phyloP scores from a whole-genome alignment of 805 yeast species.

The Candida railenensis region DNA sequence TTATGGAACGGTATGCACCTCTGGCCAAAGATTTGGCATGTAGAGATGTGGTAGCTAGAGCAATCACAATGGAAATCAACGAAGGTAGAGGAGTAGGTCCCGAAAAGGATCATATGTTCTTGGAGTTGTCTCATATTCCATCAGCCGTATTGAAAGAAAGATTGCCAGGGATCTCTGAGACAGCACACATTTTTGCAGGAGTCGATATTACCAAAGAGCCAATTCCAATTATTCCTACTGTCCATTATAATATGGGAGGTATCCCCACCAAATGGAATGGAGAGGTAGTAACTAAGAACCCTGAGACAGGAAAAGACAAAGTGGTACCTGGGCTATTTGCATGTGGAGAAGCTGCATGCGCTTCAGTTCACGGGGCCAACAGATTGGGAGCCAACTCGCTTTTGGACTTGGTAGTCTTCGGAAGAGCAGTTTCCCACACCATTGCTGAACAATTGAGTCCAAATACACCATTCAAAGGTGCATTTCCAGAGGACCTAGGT shows the following conservation, averaged over 20 bases:
- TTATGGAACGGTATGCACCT: constrained; percentile 99
- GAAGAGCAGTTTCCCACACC: constrained; percentile 96
- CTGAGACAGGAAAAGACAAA: constrained; percentile 83
- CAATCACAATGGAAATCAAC: constrained; percentile 97
- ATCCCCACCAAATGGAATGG: constrained; percentile 98
- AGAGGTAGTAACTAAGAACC: constrained; percentile 83
- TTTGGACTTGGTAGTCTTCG: constrained; percentile 94
- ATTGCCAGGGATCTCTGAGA: constrained; percentile 98
- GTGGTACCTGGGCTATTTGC: constrained; percentile 92
- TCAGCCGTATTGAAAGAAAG: constrained; percentile 89
- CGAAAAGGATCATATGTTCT: constrained; percentile 88
- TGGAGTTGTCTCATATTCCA: constrained; percentile 93
- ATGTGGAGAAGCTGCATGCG: constrained; percentile 99
- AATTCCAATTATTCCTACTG: constrained; percentile 96
- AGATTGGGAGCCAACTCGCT: constrained; percentile 98
- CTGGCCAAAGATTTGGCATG: constrained; percentile 97
- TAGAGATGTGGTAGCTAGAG: constrained; percentile 97
- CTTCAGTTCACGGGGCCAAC: constrained; percentile 98
- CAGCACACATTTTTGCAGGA: constrained; percentile 98
- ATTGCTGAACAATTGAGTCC: constrained; percentile 83
- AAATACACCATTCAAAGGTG: constrained; percentile 74
- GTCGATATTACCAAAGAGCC: constrained; percentile 99
- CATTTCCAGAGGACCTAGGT: constrained; percentile 84
- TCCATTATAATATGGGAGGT: constrained; percentile 99
- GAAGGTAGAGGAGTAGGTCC: constrained; percentile 99